Conservation (phyloP, 129 eudicot species). For the Tagetes erecta region DNA sequence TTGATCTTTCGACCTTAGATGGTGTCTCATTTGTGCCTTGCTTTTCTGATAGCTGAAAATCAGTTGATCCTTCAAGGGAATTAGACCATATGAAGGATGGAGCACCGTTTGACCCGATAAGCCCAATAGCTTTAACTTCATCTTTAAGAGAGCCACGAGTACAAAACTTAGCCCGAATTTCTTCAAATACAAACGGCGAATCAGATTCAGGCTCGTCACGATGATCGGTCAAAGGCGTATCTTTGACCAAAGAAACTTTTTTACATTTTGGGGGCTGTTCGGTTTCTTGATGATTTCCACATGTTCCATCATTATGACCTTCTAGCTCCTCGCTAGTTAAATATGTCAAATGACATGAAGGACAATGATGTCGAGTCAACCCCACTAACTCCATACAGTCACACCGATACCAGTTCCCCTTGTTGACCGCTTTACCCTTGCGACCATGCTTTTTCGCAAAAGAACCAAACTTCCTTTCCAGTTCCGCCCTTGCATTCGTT, state of each 20-base stretch:
- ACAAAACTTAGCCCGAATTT: slow-evolving; percentile 57
- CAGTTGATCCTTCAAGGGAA: slow-evolving; percentile 25
- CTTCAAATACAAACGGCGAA: slow-evolving; percentile 52
- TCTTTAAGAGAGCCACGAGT: slow-evolving; percentile 53
- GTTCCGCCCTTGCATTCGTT: slow-evolving; percentile 53
- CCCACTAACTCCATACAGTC: slow-evolving; percentile 75
- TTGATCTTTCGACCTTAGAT: slow-evolving; percentile 36
- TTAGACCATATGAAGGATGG: slow-evolving; percentile 51
- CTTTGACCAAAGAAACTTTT: slow-evolving; percentile 26
- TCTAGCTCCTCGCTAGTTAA: slow-evolving; percentile 51
- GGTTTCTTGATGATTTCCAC: slow-evolving; percentile 34
- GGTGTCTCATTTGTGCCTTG: slow-evolving; percentile 40
- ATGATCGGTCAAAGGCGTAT: slow-evolving; percentile 20
- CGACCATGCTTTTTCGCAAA: slow-evolving; percentile 34
- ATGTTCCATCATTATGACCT: slow-evolving; percentile 46
- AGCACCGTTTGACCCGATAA: slow-evolving; percentile 56
- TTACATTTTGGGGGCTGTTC: slow-evolving; percentile 17
- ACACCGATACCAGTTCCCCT: slow-evolving; percentile 53
- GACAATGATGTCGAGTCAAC: slow-evolving; percentile 67
- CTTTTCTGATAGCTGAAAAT: slow-evolving; percentile 30
- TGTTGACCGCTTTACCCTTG: slow-evolving; percentile 33
- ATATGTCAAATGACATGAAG: slow-evolving; percentile 67
- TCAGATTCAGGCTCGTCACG: slow-evolving; percentile 29
- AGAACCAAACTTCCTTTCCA: slow-evolving; percentile 63
- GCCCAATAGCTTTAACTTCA: slow-evolving; percentile 59